These are phyloP conservation scores for Dianthus caryophyllus DNA, from an alignment of 148 eudicot genomes.

Conservation along the genomic window DNA sequence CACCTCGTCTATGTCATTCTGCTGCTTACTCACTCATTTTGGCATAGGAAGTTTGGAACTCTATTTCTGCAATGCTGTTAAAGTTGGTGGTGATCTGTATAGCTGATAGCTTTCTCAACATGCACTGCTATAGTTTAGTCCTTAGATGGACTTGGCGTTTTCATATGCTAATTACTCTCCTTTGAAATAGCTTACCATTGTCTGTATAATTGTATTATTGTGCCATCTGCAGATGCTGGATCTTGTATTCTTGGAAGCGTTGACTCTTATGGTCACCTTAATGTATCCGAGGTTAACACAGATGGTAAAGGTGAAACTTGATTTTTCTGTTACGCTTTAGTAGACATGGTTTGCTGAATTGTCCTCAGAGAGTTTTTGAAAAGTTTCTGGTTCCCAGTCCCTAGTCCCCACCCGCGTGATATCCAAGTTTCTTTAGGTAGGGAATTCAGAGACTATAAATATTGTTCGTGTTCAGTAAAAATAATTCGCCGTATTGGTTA, in stretches of 20 bases:
- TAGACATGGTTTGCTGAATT: background rate
- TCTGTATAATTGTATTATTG: background rate
- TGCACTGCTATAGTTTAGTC: background rate
- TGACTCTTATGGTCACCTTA: slow-evolving; percentile 65
- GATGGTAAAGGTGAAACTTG: slow-evolving; percentile 41
- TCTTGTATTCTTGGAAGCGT: slow-evolving; percentile 58
- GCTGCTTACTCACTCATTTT: background rate
- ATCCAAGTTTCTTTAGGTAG: too few relatives aligned
- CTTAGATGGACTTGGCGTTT: background rate
- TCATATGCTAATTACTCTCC: background rate
- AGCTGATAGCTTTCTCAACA: background rate
- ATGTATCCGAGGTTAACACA: slow-evolving; percentile 47
- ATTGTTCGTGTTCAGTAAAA: too few relatives aligned
- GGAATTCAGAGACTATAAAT: too few relatives aligned
- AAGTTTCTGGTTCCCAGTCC: background rate
- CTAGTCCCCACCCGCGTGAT: background rate
- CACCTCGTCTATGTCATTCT: background rate
- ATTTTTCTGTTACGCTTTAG: background rate
- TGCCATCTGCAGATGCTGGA: slow-evolving; percentile 40
- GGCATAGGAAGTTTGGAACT: background rate
- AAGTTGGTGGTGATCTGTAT: background rate
- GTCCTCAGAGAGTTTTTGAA: background rate
- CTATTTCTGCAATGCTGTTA: background rate
- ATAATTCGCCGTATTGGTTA: too few relatives aligned
- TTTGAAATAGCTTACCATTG: background rate